Evolutionary conservation across 768 basidiomycete species (phyloP).

Genomic region (Boletus sp.): DNA sequence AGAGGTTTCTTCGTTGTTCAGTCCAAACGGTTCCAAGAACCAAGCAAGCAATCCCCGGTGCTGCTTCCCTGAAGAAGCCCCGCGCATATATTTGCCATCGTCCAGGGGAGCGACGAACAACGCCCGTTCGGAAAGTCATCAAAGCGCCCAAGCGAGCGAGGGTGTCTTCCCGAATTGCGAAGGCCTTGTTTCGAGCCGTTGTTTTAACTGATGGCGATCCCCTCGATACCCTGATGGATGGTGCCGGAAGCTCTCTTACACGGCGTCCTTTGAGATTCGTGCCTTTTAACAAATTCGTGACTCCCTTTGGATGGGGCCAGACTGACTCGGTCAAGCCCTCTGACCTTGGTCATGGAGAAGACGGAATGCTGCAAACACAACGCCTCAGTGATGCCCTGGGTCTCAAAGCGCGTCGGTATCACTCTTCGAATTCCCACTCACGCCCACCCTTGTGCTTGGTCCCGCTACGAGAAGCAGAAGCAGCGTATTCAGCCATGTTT

Average conservation of each 20-base stretch:
- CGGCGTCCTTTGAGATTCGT: slow-evolving; percentile 31
- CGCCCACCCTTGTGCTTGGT: slow-evolving; percentile 24
- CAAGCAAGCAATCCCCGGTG: not conserved
- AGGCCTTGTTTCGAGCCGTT: slow-evolving; percentile 26
- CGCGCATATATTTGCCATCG: slow-evolving; percentile 22
- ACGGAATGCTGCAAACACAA: not conserved
- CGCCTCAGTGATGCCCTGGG: not conserved
- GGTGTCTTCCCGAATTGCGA: slow-evolving; percentile 5
- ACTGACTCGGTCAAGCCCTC: not conserved
- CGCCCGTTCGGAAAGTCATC: not conserved
- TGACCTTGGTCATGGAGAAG: not conserved
- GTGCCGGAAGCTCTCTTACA: slow-evolving; percentile 6
- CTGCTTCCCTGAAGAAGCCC: not conserved
- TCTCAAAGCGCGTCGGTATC: slow-evolving; percentile 2
- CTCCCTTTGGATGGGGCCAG: not conserved
- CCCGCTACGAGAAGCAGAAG: slow-evolving; percentile 28
- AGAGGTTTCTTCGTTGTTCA: slow-evolving; percentile 23
- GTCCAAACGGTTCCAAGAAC: not conserved
- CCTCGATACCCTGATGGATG: slow-evolving; percentile 12
- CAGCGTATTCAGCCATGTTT: slow-evolving; percentile 27
- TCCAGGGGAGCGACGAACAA: not conserved
- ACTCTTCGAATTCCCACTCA: not conserved
- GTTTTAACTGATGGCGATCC: slow-evolving; percentile 28
- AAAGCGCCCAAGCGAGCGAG: not conserved
- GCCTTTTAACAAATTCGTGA: slow-evolving; percentile 22